Evolutionary conservation across 495 filamentous ascomycete genomes (phyloP).

Genomic region (Jackrogersella minutella): DNA sequence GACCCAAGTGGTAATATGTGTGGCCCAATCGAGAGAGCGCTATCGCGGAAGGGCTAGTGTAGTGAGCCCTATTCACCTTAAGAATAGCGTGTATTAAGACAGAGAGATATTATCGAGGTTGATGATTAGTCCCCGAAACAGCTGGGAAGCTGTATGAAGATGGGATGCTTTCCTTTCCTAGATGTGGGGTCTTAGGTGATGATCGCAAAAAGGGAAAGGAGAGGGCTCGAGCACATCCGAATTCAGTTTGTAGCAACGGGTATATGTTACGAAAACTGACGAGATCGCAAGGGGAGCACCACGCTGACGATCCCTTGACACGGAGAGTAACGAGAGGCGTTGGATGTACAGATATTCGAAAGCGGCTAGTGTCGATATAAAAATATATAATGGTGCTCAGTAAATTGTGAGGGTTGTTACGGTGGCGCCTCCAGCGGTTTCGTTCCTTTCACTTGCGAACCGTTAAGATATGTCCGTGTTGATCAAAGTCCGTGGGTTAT

Average conservation of each 20-base stretch:
- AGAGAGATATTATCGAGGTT: slow-evolving; percentile 27
- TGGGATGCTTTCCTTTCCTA: slow-evolving; percentile 31
- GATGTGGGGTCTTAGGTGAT: slow-evolving; percentile 31
- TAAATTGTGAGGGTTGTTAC: slow-evolving; percentile 38
- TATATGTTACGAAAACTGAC: slow-evolving; percentile 29
- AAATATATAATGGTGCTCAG: slow-evolving; percentile 27
- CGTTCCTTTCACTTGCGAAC: slow-evolving; percentile 33
- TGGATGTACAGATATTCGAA: slow-evolving; percentile 5
- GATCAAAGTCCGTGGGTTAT: slow-evolving; percentile 39
- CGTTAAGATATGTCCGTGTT: slow-evolving; percentile 33
- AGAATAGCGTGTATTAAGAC: slow-evolving; percentile 17
- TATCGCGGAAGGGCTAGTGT: slow-evolving; percentile 10
- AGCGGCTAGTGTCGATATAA: slow-evolving; percentile 35
- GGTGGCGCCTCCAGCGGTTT: slow-evolving; percentile 30
- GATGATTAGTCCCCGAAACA: slow-evolving; percentile 24
- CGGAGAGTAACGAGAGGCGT: neutral
- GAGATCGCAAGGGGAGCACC: slow-evolving; percentile 36
- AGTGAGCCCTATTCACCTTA: slow-evolving; percentile 6
- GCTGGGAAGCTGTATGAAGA: slow-evolving; percentile 20
- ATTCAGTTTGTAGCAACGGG: slow-evolving; percentile 20
- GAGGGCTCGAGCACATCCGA: slow-evolving; percentile 40
- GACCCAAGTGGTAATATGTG: neutral
- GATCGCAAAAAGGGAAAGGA: slow-evolving; percentile 37
- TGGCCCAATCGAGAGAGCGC: slow-evolving; percentile 13
- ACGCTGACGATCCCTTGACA: slow-evolving; percentile 31